Conservation (phyloP, 2,329 filamentous ascomycete species). For the Curvularia spicifera region DNA sequence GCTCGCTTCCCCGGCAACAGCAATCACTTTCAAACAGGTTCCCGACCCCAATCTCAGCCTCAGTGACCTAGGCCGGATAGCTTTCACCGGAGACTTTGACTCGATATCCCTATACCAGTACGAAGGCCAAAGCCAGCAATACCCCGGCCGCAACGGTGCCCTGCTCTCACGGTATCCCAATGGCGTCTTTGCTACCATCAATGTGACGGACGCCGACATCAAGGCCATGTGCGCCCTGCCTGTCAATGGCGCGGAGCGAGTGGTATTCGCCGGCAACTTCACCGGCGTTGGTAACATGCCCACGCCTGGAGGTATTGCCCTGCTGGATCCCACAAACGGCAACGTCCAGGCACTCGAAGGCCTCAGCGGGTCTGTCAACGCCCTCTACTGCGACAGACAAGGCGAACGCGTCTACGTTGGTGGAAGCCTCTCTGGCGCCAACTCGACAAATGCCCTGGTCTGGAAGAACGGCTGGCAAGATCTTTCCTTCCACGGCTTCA, state of each 20-base stretch:
- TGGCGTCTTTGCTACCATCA: conserved; percentile 76
- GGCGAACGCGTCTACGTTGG: conserved; percentile 87
- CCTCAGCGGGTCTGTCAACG: conserved; percentile 80
- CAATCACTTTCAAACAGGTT: conserved; percentile 63
- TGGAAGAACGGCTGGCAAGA: conserved; percentile 78
- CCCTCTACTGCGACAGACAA: conserved; percentile 80
- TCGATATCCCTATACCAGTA: conserved; percentile 91
- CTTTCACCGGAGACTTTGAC: conserved; percentile 86
- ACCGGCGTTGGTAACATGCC: conserved; percentile 81
- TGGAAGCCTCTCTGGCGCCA: conserved; percentile 78
- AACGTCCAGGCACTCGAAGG: conserved; percentile 77
- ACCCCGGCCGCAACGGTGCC: conserved; percentile 74
- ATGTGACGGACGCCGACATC: conserved; percentile 82
- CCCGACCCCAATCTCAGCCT: conserved; percentile 79
- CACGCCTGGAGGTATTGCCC: conserved; percentile 76
- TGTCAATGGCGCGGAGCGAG: conserved; percentile 70
- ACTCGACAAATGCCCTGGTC: conserved; percentile 88
- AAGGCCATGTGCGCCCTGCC: conserved; percentile 85
- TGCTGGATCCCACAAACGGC: conserved; percentile 77
- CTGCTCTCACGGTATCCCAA: conserved; percentile 84
- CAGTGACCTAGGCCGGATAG: conserved; percentile 77
- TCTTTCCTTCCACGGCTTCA: conserved; percentile 91
- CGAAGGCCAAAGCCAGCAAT: conserved; percentile 74
- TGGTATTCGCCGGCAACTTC: conserved; percentile 93
- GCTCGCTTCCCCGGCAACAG: conserved; percentile 37